phyloP scores from a whole-genome alignment of 1,284 basidiomycete species.

The Afroboletus lepidellus region DNA sequence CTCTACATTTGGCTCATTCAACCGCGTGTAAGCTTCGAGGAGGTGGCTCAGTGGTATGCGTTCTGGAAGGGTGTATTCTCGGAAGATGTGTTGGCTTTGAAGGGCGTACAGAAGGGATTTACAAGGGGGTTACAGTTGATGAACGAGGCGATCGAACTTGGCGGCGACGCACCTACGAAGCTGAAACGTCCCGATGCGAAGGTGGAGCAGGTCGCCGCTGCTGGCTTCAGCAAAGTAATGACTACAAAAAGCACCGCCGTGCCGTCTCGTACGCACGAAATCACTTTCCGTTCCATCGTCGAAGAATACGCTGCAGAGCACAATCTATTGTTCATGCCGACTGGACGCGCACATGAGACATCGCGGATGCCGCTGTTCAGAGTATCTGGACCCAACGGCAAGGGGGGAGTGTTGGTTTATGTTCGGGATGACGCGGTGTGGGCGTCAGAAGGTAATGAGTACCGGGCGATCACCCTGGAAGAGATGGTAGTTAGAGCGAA shows the following conservation, averaged over 20 bases:
- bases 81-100: slow-evolving; percentile 60
- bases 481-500: slow-evolving; percentile 68
- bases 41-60: slow-evolving; percentile 89
- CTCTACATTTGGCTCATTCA: slow-evolving; percentile 90
- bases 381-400: slow-evolving; percentile 80
- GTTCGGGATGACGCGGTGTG: slow-evolving; percentile 87
- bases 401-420: slow-evolving; percentile 82
- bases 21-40: slow-evolving; percentile 78
- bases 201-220: slow-evolving; percentile 37
- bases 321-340: slow-evolving; percentile 87
- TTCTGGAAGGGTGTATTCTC: slow-evolving; percentile 87
- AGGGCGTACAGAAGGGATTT: slow-evolving; percentile 76
- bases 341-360: slow-evolving; percentile 75
- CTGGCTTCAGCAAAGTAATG: slow-evolving; percentile 19
- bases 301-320: slow-evolving; percentile 83
- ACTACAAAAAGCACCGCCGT: slow-evolving; percentile 23
- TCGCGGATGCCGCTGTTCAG: slow-evolving; percentile 87
- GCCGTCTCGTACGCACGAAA: slow-evolving; percentile 60
- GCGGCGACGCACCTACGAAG: slow-evolving; percentile 64
- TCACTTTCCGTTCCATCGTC: slow-evolving; percentile 89
- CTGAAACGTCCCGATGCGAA: slow-evolving; percentile 66
- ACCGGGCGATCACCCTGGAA: slow-evolving; percentile 62
- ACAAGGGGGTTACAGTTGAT: slow-evolving; percentile 85
- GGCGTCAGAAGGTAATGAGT: slow-evolving; percentile 60
- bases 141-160: slow-evolving; percentile 87